Percentiles rank a stretch among this genome's conserved stretches.
Evolutionary conservation across 2,329 filamentous ascomycete species (phyloP).

Genomic region (Sordariomycetes sp.): DNA sequence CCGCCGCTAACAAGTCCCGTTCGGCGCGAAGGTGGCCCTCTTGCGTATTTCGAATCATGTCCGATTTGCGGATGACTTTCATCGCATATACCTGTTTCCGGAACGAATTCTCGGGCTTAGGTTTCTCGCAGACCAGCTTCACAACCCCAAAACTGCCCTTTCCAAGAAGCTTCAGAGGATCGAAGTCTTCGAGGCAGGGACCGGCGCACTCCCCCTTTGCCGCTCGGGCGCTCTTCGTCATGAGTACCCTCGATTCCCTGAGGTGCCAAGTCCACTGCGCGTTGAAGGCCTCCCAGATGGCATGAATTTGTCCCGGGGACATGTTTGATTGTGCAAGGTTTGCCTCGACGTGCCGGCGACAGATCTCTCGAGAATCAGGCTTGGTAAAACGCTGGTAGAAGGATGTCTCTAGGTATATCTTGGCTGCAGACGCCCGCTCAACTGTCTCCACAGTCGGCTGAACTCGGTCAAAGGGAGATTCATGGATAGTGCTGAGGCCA

Average conservation of each 20-base stretch:
- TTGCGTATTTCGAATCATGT: slow-evolving; percentile 83
- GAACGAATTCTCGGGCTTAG: slow-evolving; percentile 13
- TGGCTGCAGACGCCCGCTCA: slow-evolving; percentile 67
- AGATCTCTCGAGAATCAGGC: slow-evolving; percentile 17
- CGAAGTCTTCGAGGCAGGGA: slow-evolving; percentile 37
- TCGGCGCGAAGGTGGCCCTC: slow-evolving; percentile 88
- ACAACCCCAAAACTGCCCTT: slow-evolving; percentile 95
- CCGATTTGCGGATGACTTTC: slow-evolving; percentile 91
- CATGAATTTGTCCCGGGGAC: slow-evolving; percentile 39
- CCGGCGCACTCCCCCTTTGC: slow-evolving; percentile 3
- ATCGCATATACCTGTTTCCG: slow-evolving; percentile 66
- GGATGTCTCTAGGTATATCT: slow-evolving; percentile 75
- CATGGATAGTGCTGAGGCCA: slow-evolving; percentile 19
- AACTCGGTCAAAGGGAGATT: slow-evolving; percentile 12
- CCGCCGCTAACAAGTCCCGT: slow-evolving; percentile 79
- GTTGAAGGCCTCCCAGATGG: slow-evolving; percentile 44
- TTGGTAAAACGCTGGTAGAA: slow-evolving; percentile 57
- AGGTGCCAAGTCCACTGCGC: slow-evolving; percentile 61
- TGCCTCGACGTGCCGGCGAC: slow-evolving; percentile 20
- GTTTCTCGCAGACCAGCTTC: slow-evolving; percentile 62
- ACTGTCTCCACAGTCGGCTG: slow-evolving; percentile 41
- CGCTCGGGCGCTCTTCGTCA: slow-evolving; percentile 35
- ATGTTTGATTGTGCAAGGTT: slow-evolving; percentile 42
- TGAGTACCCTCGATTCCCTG: slow-evolving; percentile 58
- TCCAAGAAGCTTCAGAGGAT: slow-evolving; percentile 69